Conservation (phyloP, 306 rosid species). For the Carpinus fangiana region DNA sequence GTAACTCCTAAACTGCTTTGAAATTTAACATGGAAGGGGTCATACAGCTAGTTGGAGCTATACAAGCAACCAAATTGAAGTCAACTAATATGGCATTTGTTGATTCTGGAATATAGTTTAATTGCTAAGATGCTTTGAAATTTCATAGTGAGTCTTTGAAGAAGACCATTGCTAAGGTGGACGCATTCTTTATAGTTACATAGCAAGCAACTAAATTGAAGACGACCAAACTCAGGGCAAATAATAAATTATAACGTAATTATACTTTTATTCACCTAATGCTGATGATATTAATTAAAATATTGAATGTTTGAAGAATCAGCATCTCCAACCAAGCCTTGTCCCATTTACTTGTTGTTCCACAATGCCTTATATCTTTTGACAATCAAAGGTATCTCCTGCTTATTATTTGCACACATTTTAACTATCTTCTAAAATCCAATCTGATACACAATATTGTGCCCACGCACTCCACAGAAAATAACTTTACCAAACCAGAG, state of each 20-base stretch:
- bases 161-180: neutral
- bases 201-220: neutral
- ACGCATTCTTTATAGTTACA: neutral
- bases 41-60: neutral
- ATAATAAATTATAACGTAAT: neutral
- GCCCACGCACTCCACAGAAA: neutral
- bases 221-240: neutral
- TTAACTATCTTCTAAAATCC: neutral
- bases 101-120: neutral
- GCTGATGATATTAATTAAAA: neutral
- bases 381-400: neutral
- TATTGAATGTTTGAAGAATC: neutral
- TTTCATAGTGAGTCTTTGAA: too few species aligned
- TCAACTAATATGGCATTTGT: neutral
- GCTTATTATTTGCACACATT: neutral
- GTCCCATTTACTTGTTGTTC: conserved; percentile 20
- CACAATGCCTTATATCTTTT: neutral
- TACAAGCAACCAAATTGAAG: neutral
- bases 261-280: neutral
- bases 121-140: too few species aligned
- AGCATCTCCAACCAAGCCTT: neutral
- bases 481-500: neutral
- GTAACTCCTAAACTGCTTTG: neutral
- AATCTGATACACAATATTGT: neutral
- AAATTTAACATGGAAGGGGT: neutral